Evolutionary conservation across 2,329 filamentous ascomycete genomes (phyloP).

Genomic region (Fusarium denticulatum): DNA sequence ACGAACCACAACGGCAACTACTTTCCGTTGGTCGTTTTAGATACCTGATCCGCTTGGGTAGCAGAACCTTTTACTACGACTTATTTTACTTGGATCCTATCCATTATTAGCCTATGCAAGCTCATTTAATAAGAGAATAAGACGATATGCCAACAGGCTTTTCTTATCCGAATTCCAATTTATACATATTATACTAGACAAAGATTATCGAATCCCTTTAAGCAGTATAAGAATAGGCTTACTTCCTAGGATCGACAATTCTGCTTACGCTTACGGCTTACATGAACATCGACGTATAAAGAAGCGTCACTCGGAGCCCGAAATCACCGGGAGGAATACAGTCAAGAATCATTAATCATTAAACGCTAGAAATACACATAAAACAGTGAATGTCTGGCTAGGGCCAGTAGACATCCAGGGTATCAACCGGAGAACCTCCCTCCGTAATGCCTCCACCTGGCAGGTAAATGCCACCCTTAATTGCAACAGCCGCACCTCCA

Average conservation of each 20-base stretch:
- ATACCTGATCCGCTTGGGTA: neutral
- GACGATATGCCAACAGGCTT: no score
- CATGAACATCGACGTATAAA: neutral
- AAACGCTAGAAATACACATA: neutral
- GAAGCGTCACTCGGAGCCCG: neutral
- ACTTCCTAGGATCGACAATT: neutral
- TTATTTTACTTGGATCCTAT: no score
- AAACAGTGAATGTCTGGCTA: neutral
- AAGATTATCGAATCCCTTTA: rapidly evolving
- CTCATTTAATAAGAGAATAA: no score
- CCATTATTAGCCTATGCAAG: no score
- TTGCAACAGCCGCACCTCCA: constrained; percentile 45
- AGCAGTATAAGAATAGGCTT: neutral
- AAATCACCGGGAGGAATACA: neutral
- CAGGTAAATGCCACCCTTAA: constrained; percentile 45
- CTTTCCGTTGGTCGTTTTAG: neutral
- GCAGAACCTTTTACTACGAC: rapidly evolving
- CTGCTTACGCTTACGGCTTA: neutral
- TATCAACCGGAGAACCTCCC: constrained; percentile 29
- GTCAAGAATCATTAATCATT: neutral
- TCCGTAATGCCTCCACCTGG: constrained; percentile 48
- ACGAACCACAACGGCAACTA: neutral
- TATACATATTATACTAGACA: rapidly evolving
- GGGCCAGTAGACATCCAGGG: constrained; percentile 28
- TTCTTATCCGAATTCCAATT: rapidly evolving